Base-by-base conservation (phyloP, 805 yeast species). In the Spathaspora passalidarum region DNA sequence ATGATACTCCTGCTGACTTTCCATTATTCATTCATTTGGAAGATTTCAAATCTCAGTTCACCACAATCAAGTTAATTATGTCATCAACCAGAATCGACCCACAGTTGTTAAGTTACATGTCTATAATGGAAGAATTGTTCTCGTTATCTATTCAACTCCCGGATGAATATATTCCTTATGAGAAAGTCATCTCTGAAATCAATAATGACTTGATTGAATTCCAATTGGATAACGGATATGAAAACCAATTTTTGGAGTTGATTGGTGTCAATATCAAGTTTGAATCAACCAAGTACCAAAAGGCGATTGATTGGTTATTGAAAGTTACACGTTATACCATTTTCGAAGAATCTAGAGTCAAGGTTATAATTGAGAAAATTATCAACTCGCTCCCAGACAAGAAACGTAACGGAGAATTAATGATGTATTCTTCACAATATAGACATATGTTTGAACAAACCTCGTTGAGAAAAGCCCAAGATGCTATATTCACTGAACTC, bases 1-100 rank as follows among this genome's bases (percentile, higher is more conserved):
- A 50, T 2, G 72, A 68, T 45, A 45, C 55, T 2, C 82, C 84
- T 22, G 43, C 54, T 1, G 69, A 75, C 42, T 74, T 85, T 50
- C 89, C 91, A 4, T 62, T 91, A 32, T 82, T 81, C 50, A 60
- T 91, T 43, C 94, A 89, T 59, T 76, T 86, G 54, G 97, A 94
- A 63, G 80, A 84, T 51, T 84, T 80, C 58, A 78, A 82, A 45
- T 87, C 97, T 1, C 83, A 86, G 56, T 94, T 92, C 60, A 79
- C 88, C 29, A 80, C 86, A 11, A 72, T 90, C 17, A 79, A 82
- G 47, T 60, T 88, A 32, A 62, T 84, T 32, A 61, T 87, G 58
- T 78, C 84, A 8, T 79, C 88, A 1, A 74, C 68, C 38, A 72
- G 56, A 39, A 70, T 81, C 18, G 84, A 78, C 42, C 68, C 75